Evolutionary conservation across 73 alveolate species (phyloP).

Genomic region (Paramecium bursaria): DNA sequence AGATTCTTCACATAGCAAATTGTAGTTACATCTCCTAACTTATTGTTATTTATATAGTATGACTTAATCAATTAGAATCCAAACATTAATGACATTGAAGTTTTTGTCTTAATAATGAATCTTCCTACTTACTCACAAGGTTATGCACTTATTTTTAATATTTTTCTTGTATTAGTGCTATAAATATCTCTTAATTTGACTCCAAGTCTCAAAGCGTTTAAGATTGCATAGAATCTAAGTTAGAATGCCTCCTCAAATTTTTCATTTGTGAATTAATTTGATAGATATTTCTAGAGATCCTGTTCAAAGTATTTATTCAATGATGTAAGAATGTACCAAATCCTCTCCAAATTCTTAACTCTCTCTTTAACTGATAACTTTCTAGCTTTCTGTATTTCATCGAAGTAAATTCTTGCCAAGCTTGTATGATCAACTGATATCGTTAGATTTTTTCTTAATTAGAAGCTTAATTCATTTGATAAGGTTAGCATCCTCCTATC

Average conservation of each 20-base stretch:
- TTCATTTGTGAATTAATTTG: not conserved
- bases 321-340: slow-evolving; percentile 9
- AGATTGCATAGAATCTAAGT: not conserved
- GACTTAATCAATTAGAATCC: slow-evolving; percentile 24
- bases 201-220: not conserved
- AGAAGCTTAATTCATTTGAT: slow-evolving; percentile 13
- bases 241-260: not conserved
- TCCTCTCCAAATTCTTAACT: not conserved
- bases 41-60: not conserved
- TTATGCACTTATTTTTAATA: not conserved
- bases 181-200: not conserved
- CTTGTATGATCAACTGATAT: slow-evolving; percentile 45
- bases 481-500: slow-evolving; percentile 13
- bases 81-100: not conserved
- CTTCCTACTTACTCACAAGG: not conserved
- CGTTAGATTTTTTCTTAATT: slow-evolving; percentile 6
- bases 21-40: slow-evolving; percentile 16
- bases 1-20: not conserved
- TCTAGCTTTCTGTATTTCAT: not conserved
- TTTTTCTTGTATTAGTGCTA: not conserved
- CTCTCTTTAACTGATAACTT: not conserved
- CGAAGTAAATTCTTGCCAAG: not conserved
- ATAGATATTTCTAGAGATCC: not conserved
- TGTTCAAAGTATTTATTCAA: not conserved
- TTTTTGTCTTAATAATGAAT: not conserved